A percentile compares a stretch with the other conserved stretches of the same genome.
Conservation (phyloP, 106 monocot genomes). For the Iris macrosiphon region DNA sequence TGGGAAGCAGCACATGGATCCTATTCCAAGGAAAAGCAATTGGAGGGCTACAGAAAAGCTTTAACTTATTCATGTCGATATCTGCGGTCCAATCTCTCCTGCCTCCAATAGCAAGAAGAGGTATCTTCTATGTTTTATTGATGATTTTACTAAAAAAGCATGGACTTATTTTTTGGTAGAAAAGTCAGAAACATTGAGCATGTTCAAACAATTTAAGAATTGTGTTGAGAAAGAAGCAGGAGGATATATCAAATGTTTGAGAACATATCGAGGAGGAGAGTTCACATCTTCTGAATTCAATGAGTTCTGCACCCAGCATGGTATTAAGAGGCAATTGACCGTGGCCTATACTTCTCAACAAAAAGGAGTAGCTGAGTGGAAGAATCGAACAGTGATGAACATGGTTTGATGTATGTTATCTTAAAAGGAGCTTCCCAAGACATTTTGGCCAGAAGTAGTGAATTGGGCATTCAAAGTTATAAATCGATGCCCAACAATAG, state of each 20-base stretch:
- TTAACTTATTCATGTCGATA: neutral
- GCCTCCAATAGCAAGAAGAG: neutral
- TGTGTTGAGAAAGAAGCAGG: neutral
- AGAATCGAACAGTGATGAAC: constrained; percentile 1
- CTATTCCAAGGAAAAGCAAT: neutral
- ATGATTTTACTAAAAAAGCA: neutral
- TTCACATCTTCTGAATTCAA: too few species aligned
- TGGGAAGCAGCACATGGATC: neutral
- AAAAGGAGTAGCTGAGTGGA: neutral
- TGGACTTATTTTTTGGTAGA: neutral
- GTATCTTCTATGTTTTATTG: neutral
- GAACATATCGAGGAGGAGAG: too few species aligned
- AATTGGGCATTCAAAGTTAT: neutral
- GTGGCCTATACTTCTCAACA: neutral
- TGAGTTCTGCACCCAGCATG: too few species aligned
- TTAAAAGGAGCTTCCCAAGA: neutral
- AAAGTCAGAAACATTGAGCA: neutral
- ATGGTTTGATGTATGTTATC: neutral
- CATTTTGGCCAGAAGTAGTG: neutral
- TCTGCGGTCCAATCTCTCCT: neutral
- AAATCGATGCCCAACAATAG: neutral
- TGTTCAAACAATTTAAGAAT: neutral
- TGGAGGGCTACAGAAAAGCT: neutral
- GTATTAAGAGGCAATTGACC: too few species aligned
- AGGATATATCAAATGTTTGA: too few species aligned